A percentile compares a stretch with the other conserved stretches of the same genome.
phyloP scores from a whole-genome alignment of 2,329 filamentous ascomycete species.

The Xylaria hypoxylon region DNA sequence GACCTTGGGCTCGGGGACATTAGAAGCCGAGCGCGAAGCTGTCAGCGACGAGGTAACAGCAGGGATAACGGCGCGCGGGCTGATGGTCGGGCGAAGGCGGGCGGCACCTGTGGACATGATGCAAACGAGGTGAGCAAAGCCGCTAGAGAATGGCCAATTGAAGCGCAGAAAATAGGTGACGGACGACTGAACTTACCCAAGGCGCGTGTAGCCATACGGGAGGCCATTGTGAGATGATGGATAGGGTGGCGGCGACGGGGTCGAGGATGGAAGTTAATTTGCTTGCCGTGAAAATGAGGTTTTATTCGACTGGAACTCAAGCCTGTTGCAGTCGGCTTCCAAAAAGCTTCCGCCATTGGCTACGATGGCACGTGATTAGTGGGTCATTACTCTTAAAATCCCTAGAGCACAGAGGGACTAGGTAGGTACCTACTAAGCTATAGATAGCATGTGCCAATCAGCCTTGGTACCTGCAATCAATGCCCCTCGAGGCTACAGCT shows the following conservation, averaged over 20 bases:
- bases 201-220: constrained; percentile 94
- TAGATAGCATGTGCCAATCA: constrained; percentile 30
- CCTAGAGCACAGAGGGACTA: no score
- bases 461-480: constrained; percentile 45
- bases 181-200: constrained; percentile 76
- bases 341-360: constrained; percentile 44
- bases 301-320: constrained; percentile 51
- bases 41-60: constrained; percentile 66
- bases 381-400: constrained; percentile 30
- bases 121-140: constrained; percentile 46
- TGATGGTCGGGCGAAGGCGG: constrained; percentile 85
- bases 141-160: constrained; percentile 30
- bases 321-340: constrained; percentile 39
- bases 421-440: no score
- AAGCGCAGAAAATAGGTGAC: not conserved
- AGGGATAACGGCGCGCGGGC: constrained; percentile 61
- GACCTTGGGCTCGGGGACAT: constrained; percentile 91
- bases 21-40: constrained; percentile 76
- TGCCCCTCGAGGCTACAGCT: constrained; percentile 43
- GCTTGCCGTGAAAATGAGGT: constrained; percentile 56
- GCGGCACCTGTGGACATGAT: constrained; percentile 75
- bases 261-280: constrained; percentile 55
- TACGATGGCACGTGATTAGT: constrained; percentile 46
- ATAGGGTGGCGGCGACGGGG: constrained; percentile 59
- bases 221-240: constrained; percentile 87